Evolutionary conservation across 129 eudicot genomes (phyloP).

Genomic region (Pittosporum tobira): DNA sequence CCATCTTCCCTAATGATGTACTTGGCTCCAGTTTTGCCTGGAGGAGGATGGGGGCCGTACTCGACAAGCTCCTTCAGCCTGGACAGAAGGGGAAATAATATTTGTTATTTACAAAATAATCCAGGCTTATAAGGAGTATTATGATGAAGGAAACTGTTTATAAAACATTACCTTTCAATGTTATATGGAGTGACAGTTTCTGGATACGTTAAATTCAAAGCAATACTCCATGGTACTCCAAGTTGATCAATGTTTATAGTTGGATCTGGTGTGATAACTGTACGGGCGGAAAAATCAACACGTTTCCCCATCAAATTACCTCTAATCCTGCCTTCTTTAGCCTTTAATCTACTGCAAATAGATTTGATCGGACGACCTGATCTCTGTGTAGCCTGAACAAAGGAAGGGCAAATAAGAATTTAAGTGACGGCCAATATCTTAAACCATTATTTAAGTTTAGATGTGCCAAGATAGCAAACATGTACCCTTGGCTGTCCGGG

Average conservation of each 20-base stretch:
- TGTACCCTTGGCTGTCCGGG: constrained; percentile 99
- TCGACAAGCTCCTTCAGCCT: constrained; percentile 98
- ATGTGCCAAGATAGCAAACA: too few species aligned
- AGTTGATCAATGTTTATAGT: constrained; percentile 86
- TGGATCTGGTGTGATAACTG: constrained; percentile 98
- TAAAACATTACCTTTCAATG: constrained; percentile 64
- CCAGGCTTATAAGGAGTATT: background rate
- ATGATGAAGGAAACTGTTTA: background rate
- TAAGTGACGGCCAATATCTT: background rate
- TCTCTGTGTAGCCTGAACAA: constrained; percentile 77
- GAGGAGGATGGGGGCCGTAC: constrained; percentile 97
- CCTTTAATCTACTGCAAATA: constrained; percentile 89
- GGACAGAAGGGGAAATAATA: background rate
- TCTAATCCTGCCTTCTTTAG: constrained; percentile 90
- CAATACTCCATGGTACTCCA: constrained; percentile 99
- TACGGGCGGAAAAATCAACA: constrained; percentile 95
- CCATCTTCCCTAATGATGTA: constrained; percentile 98
- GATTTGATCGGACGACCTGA: constrained; percentile 98
- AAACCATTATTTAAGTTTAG: background rate
- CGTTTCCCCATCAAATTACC: constrained; percentile 98
- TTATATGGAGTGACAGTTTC: constrained; percentile 97
- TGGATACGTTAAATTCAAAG: constrained; percentile 89
- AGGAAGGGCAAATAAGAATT: background rate
- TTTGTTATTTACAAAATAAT: constrained; percentile 4
- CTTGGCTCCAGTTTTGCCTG: constrained; percentile 98